A percentile compares a stretch with the other conserved stretches of the same genome.
Conservation (phyloP, 129 eudicot species). For the Ambrosia trifida region DNA sequence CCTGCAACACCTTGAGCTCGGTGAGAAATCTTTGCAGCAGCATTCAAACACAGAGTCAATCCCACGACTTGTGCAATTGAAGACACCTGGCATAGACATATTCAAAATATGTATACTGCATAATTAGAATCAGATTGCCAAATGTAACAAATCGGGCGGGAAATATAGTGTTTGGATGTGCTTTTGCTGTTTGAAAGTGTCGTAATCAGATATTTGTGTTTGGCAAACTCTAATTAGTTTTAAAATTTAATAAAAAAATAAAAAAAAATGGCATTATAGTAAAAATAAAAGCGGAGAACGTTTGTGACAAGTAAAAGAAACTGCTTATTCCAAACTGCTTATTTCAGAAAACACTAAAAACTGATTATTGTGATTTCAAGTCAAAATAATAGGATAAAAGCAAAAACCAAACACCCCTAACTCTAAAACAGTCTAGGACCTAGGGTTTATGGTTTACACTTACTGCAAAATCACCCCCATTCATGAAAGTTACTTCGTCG, state of each 20-base stretch:
- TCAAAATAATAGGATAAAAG: background rate
- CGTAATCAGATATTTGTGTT: background rate
- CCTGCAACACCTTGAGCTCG: conserved; percentile 82
- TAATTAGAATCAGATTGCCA: background rate
- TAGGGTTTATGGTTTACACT: conserved; percentile 34
- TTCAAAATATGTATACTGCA: background rate
- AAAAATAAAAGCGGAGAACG: too few relatives aligned
- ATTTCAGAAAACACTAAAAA: background rate
- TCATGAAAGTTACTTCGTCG: conserved; percentile 56
- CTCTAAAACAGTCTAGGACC: background rate
- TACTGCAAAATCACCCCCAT: conserved; percentile 86
- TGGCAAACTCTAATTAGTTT: background rate
- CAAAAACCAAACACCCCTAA: background rate
- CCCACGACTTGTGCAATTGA: conserved; percentile 77
- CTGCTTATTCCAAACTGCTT: background rate
- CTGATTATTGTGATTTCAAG: too few relatives aligned
- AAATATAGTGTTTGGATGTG: conserved; percentile 9
- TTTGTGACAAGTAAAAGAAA: background rate
- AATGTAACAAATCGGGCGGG: background rate
- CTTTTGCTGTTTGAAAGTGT: background rate
- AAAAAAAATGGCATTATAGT: background rate
- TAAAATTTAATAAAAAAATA: background rate
- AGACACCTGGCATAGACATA: conserved; percentile 51
- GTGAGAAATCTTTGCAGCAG: conserved; percentile 86
- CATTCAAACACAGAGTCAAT: conserved; percentile 72